Conservation (phyloP, 768 basidiomycete species). For the Phylloporus sp. region DNA sequence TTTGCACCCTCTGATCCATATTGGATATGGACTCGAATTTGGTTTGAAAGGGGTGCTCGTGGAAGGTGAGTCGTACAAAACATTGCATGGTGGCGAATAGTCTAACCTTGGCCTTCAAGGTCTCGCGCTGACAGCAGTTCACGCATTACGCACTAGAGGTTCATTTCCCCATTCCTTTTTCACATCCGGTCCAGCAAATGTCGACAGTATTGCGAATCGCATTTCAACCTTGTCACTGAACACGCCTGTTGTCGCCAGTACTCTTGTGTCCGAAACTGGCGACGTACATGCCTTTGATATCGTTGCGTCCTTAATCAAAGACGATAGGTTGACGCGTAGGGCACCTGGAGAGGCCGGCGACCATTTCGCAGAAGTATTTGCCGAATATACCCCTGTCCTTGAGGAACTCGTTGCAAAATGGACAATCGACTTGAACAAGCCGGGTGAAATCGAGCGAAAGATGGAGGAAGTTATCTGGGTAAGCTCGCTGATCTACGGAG, state of each 20-base stretch:
- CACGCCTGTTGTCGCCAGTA: neutral
- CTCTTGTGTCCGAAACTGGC: neutral
- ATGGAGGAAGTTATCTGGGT: constrained; percentile 63
- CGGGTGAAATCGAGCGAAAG: constrained; percentile 45
- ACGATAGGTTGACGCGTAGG: constrained; percentile 32
- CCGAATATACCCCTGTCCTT: neutral
- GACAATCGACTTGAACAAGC: constrained; percentile 35
- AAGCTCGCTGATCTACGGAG: constrained; percentile 50
- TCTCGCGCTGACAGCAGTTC: constrained; percentile 23
- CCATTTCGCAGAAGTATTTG: constrained; percentile 11
- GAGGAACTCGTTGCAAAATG: constrained; percentile 35
- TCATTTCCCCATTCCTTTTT: constrained; percentile 9
- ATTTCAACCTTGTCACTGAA: constrained; percentile 12
- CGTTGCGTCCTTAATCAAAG: constrained; percentile 48
- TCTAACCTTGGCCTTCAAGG: constrained; percentile 18
- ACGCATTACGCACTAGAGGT: constrained; percentile 38
- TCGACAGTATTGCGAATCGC: constrained; percentile 1
- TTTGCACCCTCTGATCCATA: constrained; percentile 61
- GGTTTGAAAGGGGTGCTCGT: constrained; percentile 55
- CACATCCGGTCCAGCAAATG: neutral
- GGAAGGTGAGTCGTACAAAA: constrained; percentile 43
- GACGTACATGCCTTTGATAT: constrained; percentile 43
- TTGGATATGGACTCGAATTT: constrained; percentile 62
- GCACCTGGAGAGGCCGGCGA: constrained; percentile 13
- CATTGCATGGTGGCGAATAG: neutral